Evolutionary conservation across 2,329 filamentous ascomycete genomes (phyloP).

Genomic region (Raffaelea deltoideospora): DNA sequence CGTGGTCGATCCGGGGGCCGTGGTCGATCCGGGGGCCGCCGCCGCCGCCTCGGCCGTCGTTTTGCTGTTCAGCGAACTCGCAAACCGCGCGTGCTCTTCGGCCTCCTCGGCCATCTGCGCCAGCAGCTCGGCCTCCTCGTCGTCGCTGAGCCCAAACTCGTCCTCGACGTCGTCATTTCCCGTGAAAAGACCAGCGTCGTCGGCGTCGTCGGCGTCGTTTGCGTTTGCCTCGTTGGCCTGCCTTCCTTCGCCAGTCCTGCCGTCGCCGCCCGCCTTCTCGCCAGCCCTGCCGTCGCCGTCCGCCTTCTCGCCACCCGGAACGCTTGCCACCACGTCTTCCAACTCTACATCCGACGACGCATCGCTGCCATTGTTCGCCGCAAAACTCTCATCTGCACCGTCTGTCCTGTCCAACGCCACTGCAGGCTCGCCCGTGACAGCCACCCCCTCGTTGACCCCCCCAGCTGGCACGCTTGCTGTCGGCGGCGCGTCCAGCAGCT

Average conservation of each 20-base stretch:
- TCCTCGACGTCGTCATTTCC: slow-evolving; percentile 39
- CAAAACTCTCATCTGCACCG: background rate
- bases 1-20: too few species aligned
- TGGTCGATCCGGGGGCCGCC: too few species aligned
- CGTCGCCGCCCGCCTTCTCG: too few species aligned
- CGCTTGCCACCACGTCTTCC: slow-evolving; percentile 21
- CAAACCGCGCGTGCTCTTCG: slow-evolving; percentile 87
- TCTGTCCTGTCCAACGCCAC: background rate
- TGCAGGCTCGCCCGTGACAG: background rate
- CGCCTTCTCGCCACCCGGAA: slow-evolving; percentile 3
- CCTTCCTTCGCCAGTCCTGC: background rate
- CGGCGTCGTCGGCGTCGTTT: background rate
- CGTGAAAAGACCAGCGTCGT: slow-evolving; percentile 12
- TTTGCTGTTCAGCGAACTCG: slow-evolving; percentile 69
- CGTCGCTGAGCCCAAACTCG: slow-evolving; percentile 64
- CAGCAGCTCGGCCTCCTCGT: slow-evolving; percentile 82
- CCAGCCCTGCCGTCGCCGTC: too few species aligned
- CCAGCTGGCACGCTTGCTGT: background rate
- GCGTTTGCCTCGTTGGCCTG: background rate
- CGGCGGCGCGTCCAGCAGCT: slow-evolving; percentile 35
- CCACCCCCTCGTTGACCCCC: background rate
- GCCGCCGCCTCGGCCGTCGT: slow-evolving; percentile 53
- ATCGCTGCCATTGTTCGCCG: background rate
- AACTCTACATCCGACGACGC: slow-evolving; percentile 17
- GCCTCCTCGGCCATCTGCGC: slow-evolving; percentile 77